Conservation (phyloP, 352 stramenopile genomes). For the Phytophthora tubulina region DNA sequence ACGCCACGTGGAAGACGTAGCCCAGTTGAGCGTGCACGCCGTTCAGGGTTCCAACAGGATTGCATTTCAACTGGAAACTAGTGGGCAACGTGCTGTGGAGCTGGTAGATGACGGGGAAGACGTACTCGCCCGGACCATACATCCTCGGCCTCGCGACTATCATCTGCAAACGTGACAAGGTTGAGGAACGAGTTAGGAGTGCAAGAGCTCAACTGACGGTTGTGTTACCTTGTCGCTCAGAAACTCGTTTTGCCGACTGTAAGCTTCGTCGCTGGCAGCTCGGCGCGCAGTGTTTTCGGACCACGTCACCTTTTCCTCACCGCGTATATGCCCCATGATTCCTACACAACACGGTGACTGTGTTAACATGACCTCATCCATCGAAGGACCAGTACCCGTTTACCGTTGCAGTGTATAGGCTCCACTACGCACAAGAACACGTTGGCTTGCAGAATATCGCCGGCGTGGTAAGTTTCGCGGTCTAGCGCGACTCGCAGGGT, state of each 20-base stretch:
- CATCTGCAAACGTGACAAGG: conserved; percentile 3
- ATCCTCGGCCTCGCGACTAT: conserved; percentile 27
- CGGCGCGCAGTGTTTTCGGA: conserved; percentile 12
- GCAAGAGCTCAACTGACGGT: too few relatives aligned
- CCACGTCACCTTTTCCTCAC: conserved; percentile 24
- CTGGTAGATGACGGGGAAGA: conserved; percentile 33
- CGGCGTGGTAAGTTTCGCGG: conserved; percentile 20
- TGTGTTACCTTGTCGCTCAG: conserved; percentile 25
- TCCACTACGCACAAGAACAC: conserved; percentile 26
- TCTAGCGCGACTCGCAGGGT: conserved; percentile 26
- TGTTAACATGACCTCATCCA: neutral
- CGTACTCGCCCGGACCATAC: conserved; percentile 28
- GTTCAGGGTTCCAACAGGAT: conserved; percentile 7
- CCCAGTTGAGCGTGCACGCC: conserved; percentile 15
- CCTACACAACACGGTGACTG: neutral
- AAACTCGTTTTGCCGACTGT: conserved; percentile 25
- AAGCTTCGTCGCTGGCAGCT: conserved; percentile 10
- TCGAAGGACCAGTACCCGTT: neutral
- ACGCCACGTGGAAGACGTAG: conserved; percentile 22
- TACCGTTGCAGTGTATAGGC: conserved; percentile 26
- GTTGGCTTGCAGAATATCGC: conserved; percentile 28
- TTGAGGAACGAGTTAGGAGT: too few relatives aligned
- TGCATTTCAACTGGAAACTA: conserved; percentile 25
- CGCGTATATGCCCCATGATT: conserved; percentile 9
- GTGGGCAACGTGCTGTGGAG: conserved; percentile 20